Evolutionary conservation across 2,329 filamentous ascomycete genomes (phyloP).

Genomic region (Aspergillus quadricinctus): DNA sequence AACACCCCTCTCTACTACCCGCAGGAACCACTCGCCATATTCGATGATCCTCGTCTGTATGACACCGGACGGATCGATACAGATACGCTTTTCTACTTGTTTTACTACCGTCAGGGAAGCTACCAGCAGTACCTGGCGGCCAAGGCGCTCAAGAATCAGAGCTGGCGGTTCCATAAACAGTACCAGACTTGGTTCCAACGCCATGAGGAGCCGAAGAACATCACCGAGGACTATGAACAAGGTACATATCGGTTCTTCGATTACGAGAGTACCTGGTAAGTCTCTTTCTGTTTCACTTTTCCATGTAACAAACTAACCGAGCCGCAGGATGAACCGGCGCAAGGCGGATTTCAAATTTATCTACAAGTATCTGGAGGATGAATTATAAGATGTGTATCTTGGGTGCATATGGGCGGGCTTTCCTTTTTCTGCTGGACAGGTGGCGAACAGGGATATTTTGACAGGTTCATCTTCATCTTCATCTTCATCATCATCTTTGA

Average conservation of each 20-base stretch:
- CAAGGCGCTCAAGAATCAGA: conserved; percentile 95
- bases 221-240: conserved; percentile 98
- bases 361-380: conserved; percentile 96
- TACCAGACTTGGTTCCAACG: conserved; percentile 99
- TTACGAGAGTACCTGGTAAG: conserved; percentile 97
- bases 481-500: background rate
- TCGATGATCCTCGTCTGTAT: conserved; percentile 87
- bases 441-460: background rate
- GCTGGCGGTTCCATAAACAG: conserved; percentile 99
- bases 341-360: conserved; percentile 98
- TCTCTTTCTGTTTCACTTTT: conserved; percentile 18
- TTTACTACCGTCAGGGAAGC: conserved; percentile 96
- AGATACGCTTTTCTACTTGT: conserved; percentile 96
- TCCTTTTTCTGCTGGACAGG: conserved; percentile 6
- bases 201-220: conserved; percentile 96
- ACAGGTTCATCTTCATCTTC: background rate
- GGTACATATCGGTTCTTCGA: conserved; percentile 99
- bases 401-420: conserved; percentile 2
- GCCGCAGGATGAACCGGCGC: conserved; percentile 87
- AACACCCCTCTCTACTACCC: conserved; percentile 81
- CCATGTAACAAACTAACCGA: conserved; percentile 11
- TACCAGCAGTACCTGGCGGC: conserved; percentile 94
- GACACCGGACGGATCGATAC: conserved; percentile 73
- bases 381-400: conserved; percentile 53
- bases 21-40: conserved; percentile 83